Conservation (phyloP, 306 rosid genomes). For the Ochetophila trinervis region DNA sequence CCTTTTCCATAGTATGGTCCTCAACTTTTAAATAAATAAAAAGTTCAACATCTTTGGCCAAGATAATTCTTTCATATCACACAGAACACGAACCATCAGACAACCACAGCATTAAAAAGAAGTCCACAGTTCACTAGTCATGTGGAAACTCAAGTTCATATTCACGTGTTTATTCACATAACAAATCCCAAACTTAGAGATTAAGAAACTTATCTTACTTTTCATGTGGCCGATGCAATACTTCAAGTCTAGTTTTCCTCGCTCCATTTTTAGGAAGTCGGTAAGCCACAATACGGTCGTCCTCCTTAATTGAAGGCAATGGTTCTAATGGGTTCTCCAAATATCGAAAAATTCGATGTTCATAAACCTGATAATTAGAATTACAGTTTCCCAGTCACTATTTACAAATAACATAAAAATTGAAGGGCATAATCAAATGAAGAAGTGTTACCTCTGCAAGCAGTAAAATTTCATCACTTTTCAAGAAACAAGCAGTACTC, state of each 20-base stretch:
- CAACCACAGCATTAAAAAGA: not conserved
- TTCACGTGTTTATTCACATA: conserved; percentile 6
- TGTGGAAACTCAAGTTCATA: not conserved
- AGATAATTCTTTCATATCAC: not conserved
- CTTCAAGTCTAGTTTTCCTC: conserved; percentile 64
- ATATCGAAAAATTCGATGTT: conserved; percentile 66
- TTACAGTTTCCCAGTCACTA: conserved; percentile 15
- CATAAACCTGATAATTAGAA: conserved; percentile 58
- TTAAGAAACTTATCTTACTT: conserved; percentile 53
- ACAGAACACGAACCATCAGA: no score
- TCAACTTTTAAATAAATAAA: not conserved
- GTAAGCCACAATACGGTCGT: conserved; percentile 86
- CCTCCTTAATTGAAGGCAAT: conserved; percentile 76
- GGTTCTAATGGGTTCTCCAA: conserved; percentile 63
- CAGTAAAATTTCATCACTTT: conserved; percentile 80
- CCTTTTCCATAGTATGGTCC: not conserved
- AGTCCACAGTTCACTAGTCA: not conserved
- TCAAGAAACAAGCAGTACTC: conserved; percentile 78
- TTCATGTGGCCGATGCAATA: conserved; percentile 67
- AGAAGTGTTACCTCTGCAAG: conserved; percentile 74
- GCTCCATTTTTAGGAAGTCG: conserved; percentile 56
- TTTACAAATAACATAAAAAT: conserved; percentile 3
- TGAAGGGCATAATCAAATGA: conserved; percentile 4
- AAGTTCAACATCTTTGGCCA: not conserved
- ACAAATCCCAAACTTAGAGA: conserved; percentile 14